phyloP scores from a whole-genome alignment of 768 basidiomycete species.

The Mycena haematopus region DNA sequence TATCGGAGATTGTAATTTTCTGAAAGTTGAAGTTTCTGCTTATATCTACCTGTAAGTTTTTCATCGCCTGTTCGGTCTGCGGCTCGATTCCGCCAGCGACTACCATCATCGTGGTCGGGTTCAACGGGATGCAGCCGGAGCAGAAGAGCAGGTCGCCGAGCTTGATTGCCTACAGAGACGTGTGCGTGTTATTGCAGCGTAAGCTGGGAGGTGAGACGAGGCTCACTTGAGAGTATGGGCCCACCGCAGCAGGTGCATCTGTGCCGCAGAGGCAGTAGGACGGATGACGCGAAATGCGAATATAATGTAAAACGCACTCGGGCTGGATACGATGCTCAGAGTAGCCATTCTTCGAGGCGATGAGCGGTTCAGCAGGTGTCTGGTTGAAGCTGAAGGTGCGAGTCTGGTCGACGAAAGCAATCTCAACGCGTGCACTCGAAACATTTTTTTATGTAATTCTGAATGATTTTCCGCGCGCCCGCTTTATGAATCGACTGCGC shows the following conservation, averaged over 20 bases:
- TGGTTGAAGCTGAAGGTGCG: background rate
- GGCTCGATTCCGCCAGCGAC: slow-evolving; percentile 78
- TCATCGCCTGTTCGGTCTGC: slow-evolving; percentile 84
- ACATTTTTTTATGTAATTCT: slow-evolving; percentile 2
- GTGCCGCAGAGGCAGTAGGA: background rate
- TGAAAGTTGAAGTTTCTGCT: too few species aligned
- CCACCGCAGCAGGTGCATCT: slow-evolving; percentile 83
- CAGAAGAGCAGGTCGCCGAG: slow-evolving; percentile 85
- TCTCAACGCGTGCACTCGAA: slow-evolving; percentile 9
- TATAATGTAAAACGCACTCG: slow-evolving; percentile 40
- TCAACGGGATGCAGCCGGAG: slow-evolving; percentile 88
- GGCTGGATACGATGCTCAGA: slow-evolving; percentile 47
- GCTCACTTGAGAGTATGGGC: slow-evolving; percentile 76
- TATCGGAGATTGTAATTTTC: too few species aligned
- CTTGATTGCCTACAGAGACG: slow-evolving; percentile 68
- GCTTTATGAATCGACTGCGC: too few species aligned
- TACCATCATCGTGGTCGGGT: slow-evolving; percentile 73
- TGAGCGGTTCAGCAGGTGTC: background rate
- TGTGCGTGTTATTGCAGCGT: background rate
- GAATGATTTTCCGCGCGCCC: too few species aligned
- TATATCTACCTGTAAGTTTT: slow-evolving; percentile 73
- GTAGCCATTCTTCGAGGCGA: slow-evolving; percentile 40
- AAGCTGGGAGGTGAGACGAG: background rate
- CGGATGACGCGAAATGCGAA: background rate
- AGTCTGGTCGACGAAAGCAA: background rate